Percentiles rank a stretch among this genome's conserved stretches.
These are phyloP conservation scores for Ziziphus jujuba DNA, from an alignment of 306 rosid species.

Conservation along the genomic window DNA sequence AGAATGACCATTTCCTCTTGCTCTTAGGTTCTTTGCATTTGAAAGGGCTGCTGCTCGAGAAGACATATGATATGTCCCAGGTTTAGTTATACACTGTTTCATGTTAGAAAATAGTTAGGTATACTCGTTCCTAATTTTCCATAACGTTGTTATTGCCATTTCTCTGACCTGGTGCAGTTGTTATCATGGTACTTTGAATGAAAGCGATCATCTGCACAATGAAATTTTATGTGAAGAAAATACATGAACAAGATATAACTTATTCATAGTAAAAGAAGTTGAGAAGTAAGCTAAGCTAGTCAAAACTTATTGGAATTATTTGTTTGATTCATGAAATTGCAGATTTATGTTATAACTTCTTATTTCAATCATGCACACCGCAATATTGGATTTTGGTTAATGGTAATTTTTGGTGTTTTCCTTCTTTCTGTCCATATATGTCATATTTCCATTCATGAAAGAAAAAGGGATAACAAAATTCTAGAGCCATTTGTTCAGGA, in stretches of 20 bases:
- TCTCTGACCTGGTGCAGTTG: slow-evolving; percentile 30
- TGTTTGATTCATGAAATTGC: too few relatives aligned
- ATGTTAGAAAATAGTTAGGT: background rate
- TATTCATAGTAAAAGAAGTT: background rate
- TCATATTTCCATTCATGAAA: background rate
- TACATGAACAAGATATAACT: background rate
- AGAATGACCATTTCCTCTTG: background rate
- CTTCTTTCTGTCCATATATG: too few relatives aligned
- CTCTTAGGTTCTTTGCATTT: background rate
- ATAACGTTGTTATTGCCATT: slow-evolving; percentile 11
- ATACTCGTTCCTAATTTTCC: slow-evolving; percentile 30
- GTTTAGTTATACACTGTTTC: background rate
- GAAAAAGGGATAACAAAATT: background rate
- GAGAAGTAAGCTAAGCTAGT: background rate
- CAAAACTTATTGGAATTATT: too few relatives aligned
- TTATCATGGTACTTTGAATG: slow-evolving; percentile 60
- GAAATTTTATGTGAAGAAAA: slow-evolving; percentile 10
- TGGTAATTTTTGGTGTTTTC: too few relatives aligned
- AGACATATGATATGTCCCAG: background rate
- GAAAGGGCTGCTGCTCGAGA: background rate
- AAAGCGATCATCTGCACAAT: slow-evolving; percentile 66
- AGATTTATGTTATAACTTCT: too few relatives aligned
- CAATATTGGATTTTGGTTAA: too few relatives aligned
- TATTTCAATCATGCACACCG: too few relatives aligned
- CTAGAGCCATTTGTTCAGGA: background rate